Evolutionary conservation across 169 alveolate species (phyloP), one percentile per base, ranked within the genome.

Genomic region (Cryptosporidium ryanae): DNA sequence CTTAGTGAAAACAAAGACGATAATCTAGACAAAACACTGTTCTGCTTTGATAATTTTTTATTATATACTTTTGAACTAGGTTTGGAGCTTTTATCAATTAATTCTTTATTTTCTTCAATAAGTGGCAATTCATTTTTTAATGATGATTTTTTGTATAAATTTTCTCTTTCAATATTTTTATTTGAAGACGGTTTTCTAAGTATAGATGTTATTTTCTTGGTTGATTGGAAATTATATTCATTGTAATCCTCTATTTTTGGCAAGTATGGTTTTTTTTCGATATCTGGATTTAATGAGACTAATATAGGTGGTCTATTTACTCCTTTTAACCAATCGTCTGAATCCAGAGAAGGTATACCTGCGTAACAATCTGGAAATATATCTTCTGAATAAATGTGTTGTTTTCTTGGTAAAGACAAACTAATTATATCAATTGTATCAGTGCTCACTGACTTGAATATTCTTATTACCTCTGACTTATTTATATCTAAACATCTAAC

Each of bases 341-440:
- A 55, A 29, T 43, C 44, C n/a, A 52, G 59, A 5, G 87, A 76
- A 18, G 87, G 87, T 31, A 59, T 76, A 25, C 87, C 87, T 18
- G 87, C 87, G 59, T 27, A 76, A 38, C 87, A 76, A 61, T 76
- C 87, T 15, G 87, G 87, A 59, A 76, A 76, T 15, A 76, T 8
- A 15, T 76, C 87, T 44, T 59, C 71, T 17, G 68, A 59, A 55
- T 32, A 76, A 25, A 31, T 10, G 59, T 76, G 87, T 34, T 55
- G 68, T 23, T 76, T 76, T 57, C 87, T 54, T 44, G 68, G 68
- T 46, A 76, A 44, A 34, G 65, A 76, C 15, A 76, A 32, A 29
- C 87, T 76, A 15, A 76, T 65, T 1, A 76, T 70, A 76, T 76
- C 87, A 59, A 76, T 76, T 23, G 87, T 34, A 31, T 76, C 87